These are phyloP conservation scores for Termitomyces sp. DNA, from an alignment of 768 basidiomycete species.

Conservation along the genomic window DNA sequence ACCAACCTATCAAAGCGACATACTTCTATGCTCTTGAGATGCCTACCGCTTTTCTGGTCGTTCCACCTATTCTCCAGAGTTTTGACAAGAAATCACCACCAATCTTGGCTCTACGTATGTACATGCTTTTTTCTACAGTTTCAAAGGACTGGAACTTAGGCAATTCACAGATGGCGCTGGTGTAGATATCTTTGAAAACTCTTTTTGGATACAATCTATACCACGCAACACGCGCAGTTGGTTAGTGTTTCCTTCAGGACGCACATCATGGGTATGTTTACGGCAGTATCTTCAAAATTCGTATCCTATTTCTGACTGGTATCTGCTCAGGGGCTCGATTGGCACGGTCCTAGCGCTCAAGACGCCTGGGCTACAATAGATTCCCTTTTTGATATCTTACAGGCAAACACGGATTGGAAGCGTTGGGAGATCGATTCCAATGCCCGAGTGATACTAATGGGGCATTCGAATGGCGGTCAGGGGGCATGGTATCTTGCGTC, in stretches of 20 bases:
- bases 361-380: slow-evolving; percentile 65
- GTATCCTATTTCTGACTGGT: background rate
- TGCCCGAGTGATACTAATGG: slow-evolving; percentile 60
- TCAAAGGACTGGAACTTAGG: background rate
- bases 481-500: slow-evolving; percentile 79
- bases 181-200: slow-evolving; percentile 52
- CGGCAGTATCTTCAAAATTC: background rate
- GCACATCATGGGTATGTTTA: slow-evolving; percentile 68
- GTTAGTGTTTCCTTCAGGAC: slow-evolving; percentile 78
- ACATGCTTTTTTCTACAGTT: background rate
- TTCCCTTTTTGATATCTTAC: slow-evolving; percentile 46
- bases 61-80: slow-evolving; percentile 43
- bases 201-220: slow-evolving; percentile 62
- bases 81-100: slow-evolving; percentile 33
- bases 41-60: slow-evolving; percentile 52
- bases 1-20: slow-evolving; percentile 42
- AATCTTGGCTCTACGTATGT: slow-evolving; percentile 61
- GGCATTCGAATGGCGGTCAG: slow-evolving; percentile 93
- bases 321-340: slow-evolving; percentile 69
- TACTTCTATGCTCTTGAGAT: slow-evolving; percentile 51
- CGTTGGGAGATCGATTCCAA: slow-evolving; percentile 30
- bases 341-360: slow-evolving; percentile 78
- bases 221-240: slow-evolving; percentile 57
- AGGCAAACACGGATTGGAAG: slow-evolving; percentile 28
- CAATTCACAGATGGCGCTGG: slow-evolving; percentile 72